phyloP scores from a whole-genome alignment of 192 early-diverging fungal species.

The Backusella tarrabulga region DNA sequence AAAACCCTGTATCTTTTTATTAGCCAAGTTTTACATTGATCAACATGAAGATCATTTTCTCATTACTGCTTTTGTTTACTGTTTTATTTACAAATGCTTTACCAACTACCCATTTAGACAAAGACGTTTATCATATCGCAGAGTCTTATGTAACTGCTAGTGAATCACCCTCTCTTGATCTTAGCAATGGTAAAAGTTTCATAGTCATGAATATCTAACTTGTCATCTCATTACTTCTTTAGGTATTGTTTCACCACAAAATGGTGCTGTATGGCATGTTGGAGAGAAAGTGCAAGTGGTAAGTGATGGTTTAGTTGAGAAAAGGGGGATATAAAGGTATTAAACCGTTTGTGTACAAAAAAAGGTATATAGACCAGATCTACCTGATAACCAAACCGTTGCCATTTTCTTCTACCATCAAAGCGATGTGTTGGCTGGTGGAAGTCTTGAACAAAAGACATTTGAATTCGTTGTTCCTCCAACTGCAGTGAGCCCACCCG shows the following conservation, averaged over 20 bases:
- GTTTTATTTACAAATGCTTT: not conserved
- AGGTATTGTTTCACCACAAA: not conserved
- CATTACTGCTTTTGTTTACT: not conserved
- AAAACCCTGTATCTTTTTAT: not conserved
- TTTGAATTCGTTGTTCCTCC: slow-evolving; percentile 14
- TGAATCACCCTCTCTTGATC: not conserved
- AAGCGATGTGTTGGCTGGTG: not conserved
- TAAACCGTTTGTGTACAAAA: not conserved
- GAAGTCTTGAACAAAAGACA: not conserved
- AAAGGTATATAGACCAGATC: not conserved
- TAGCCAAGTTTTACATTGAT: not conserved
- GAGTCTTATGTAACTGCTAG: not conserved
- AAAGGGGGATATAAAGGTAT: not conserved
- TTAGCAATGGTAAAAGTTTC: not conserved
- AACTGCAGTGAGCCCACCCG: not conserved
- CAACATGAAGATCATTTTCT: not conserved
- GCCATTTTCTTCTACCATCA: slow-evolving; percentile 3
- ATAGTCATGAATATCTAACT: not conserved
- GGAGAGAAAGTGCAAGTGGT: not conserved
- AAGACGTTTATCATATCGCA: not conserved
- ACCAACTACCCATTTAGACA: not conserved
- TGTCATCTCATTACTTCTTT: not conserved
- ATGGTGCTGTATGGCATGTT: not conserved
- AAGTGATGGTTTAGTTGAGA: not conserved
- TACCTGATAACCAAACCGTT: not conserved